Base-by-base conservation (phyloP, 345 rosid species). In the Boechera stricta region DNA sequence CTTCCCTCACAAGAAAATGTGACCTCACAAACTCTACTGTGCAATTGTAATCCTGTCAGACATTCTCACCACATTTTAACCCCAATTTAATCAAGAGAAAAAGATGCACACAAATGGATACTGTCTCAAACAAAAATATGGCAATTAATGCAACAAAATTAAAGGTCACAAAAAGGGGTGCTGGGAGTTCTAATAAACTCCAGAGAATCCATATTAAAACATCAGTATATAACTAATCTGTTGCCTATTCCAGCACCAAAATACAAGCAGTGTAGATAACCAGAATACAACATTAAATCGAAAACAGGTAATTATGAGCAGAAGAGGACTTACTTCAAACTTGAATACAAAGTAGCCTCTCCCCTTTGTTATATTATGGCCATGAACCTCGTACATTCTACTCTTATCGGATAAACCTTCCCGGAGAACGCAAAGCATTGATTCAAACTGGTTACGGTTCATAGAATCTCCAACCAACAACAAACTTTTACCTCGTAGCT, bases 1-100 rank as follows among this genome's bases (percentile, higher is more conserved):
- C 98, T 88, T 94, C 98, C 80, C 78, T 92, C 53, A 90, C 99
- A 76, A 92, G 99, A 85, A 92, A 92, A 85, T 92, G 99, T 2
- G 99, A 94, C 86, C 97, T 85, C 72, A 92, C 98, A 77, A 89
- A 94, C 71, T 84, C 90, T 77, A 90, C 96, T 0, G 94, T 84
- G 76, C 98, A 94, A 72, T 89, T 75, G 80, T 83, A 90, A 83
- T 89, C 97, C 96, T 91, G 89, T 63, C 80, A 79, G 29, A 51
- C 51, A 73, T 58, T 39, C 36, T 66, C 39, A n/a, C 70, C 70
- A 76, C 61, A 52, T 58, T 47, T 72, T 28, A 65, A 57, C 36
- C 26, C 42, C 21, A 16, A 18, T 33, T 63, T 41, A 6, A 44
- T 21, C 45, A 65, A 8, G 13, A 32, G 38, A 70, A 6, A 44